Evolutionary conservation across 352 stramenopile genomes (phyloP).

Genomic region (Phytophthora lateralis): DNA sequence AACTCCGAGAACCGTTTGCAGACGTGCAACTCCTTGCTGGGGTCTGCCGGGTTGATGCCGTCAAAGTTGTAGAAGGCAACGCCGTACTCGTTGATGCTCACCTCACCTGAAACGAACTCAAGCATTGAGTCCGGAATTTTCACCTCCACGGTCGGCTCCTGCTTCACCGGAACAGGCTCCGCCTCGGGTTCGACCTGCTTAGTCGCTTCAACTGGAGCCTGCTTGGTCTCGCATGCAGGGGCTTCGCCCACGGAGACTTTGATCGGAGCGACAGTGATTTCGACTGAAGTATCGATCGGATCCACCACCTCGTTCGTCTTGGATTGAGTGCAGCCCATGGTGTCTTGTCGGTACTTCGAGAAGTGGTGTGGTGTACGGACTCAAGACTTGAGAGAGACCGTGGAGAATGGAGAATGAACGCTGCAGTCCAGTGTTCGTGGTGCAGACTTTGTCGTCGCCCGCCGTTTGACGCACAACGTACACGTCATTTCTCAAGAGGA

Average conservation of each 20-base stretch:
- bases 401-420: conserved; percentile 27
- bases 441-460: conserved; percentile 7
- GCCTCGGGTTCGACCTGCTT: conserved; percentile 16
- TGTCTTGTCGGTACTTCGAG: conserved; percentile 7
- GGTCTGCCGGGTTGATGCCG: conserved; percentile 44
- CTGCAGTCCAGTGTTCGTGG: not conserved
- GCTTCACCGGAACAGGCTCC: conserved; percentile 18
- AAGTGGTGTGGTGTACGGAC: conserved; percentile 8
- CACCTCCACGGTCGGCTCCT: conserved; percentile 22
- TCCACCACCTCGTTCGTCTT: conserved; percentile 49
- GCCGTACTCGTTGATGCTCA: conserved; percentile 55
- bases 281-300: conserved; percentile 6
- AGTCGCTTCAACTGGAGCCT: not conserved
- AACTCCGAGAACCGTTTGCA: conserved; percentile 83
- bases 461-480: conserved; percentile 3
- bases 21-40: conserved; percentile 49
- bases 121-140: conserved; percentile 28
- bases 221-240: not conserved
- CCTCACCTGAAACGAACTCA: conserved; percentile 47
- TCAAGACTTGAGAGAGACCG: conserved; percentile 13
- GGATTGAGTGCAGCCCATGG: conserved; percentile 75
- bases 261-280: not conserved
- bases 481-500: conserved; percentile 8
- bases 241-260: not conserved
- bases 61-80: conserved; percentile 73